These are phyloP conservation scores for Logfia minima DNA, from an alignment of 129 eudicot species.

Conservation along the genomic window DNA sequence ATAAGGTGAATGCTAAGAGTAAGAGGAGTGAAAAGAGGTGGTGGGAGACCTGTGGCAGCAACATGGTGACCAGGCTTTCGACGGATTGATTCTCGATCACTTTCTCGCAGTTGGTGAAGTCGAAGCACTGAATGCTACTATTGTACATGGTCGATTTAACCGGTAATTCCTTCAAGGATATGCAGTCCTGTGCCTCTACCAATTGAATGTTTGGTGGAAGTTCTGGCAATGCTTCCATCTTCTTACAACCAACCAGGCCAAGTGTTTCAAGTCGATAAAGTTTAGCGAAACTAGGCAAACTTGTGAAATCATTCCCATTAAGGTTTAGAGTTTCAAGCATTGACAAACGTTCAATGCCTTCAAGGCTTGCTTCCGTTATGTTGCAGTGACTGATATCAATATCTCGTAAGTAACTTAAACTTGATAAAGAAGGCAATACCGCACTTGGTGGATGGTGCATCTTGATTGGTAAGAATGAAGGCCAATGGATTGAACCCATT, in stretches of 20 bases:
- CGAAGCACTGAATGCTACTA: slow-evolving; percentile 32
- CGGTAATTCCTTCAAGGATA: slow-evolving; percentile 29
- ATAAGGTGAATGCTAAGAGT: too few species aligned
- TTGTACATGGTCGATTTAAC: slow-evolving; percentile 14
- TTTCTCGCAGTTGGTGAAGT: slow-evolving; percentile 30
- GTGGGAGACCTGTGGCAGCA: slow-evolving; percentile 35
- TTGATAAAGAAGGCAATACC: slow-evolving; percentile 32
- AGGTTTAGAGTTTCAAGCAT: slow-evolving; percentile 32
- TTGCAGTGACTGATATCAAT: slow-evolving; percentile 37
- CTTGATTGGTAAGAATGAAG: slow-evolving; percentile 18
- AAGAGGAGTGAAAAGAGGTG: neutral
- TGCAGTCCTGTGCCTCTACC: slow-evolving; percentile 43
- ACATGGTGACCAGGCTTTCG: slow-evolving; percentile 33
- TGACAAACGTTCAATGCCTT: slow-evolving; percentile 36
- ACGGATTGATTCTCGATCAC: slow-evolving; percentile 33
- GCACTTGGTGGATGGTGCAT: slow-evolving; percentile 19
- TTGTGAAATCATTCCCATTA: slow-evolving; percentile 34
- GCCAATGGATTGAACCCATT: slow-evolving; percentile 26
- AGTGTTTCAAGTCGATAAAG: slow-evolving; percentile 38
- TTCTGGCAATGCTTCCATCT: slow-evolving; percentile 40
- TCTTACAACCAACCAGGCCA: slow-evolving; percentile 45
- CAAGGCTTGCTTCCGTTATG: slow-evolving; percentile 24
- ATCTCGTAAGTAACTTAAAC: slow-evolving; percentile 30
- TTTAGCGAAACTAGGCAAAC: slow-evolving; percentile 31
- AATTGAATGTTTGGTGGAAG: slow-evolving; percentile 39